A percentile compares a stretch with the other conserved stretches of the same genome.
Conservation (phyloP, 495 filamentous ascomycete genomes). For the Aspergillus homomorphus region DNA sequence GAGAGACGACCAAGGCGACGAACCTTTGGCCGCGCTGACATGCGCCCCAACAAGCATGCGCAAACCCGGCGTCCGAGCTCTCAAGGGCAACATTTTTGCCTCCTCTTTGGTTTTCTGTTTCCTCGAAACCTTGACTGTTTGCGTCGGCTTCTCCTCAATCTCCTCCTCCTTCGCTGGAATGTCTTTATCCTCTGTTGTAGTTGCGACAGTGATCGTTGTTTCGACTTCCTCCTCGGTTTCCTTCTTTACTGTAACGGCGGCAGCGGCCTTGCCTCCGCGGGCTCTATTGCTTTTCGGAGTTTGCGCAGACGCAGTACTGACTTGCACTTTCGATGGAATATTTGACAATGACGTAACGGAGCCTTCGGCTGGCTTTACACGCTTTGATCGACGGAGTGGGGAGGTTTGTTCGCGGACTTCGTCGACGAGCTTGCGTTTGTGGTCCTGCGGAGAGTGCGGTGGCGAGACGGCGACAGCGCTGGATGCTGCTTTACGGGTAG, state of each 20-base stretch:
- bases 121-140: slow-evolving; percentile 21
- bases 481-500: slow-evolving; percentile 17
- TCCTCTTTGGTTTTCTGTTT: slow-evolving; percentile 40
- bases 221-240: slow-evolving; percentile 17
- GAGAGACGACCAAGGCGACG: neutral
- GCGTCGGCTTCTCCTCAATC: slow-evolving; percentile 16
- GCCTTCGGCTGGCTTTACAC: slow-evolving; percentile 29
- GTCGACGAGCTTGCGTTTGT: slow-evolving; percentile 24
- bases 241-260: slow-evolving; percentile 20
- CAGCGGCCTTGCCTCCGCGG: neutral
- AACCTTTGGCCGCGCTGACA: slow-evolving; percentile 82
- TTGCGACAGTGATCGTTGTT: slow-evolving; percentile 1
- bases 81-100: slow-evolving; percentile 59
- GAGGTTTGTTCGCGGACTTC: slow-evolving; percentile 26
- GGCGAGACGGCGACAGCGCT: slow-evolving; percentile 7
- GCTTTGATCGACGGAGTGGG: slow-evolving; percentile 38
- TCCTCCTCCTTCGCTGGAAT: slow-evolving; percentile 12
- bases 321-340: slow-evolving; percentile 14
- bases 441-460: slow-evolving; percentile 7
- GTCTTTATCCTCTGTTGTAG: slow-evolving; percentile 3
- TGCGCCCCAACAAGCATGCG: slow-evolving; percentile 90
- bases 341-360: neutral
- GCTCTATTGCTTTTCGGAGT: neutral
- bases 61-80: slow-evolving; percentile 61
- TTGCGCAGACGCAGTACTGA: slow-evolving; percentile 2